Evolutionary conservation across 768 basidiomycete genomes (phyloP).

Genomic region (Trichaptum fuscoviolaceum): DNA sequence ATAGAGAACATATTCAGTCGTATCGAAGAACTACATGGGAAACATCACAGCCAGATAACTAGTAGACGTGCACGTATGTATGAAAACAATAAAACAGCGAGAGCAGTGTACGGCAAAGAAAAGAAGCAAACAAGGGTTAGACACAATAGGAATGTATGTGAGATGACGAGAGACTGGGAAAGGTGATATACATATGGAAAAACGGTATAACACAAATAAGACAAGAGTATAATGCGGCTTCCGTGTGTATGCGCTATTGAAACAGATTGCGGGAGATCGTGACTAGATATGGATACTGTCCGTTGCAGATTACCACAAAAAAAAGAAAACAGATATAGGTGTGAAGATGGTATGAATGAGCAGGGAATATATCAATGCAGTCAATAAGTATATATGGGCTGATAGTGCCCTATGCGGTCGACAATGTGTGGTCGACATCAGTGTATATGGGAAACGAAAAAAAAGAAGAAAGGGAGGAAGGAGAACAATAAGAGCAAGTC

Average conservation of each 20-base stretch:
- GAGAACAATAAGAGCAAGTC: too few relatives aligned
- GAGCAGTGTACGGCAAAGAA: not conserved
- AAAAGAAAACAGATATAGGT: not conserved
- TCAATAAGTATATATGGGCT: not conserved
- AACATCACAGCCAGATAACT: not conserved
- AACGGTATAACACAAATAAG: not conserved
- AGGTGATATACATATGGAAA: not conserved
- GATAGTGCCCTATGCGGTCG: not conserved
- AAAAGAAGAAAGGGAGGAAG: not conserved
- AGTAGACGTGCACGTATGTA: not conserved
- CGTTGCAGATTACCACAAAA: not conserved
- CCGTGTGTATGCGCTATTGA: constrained; percentile 1
- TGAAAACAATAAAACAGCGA: not conserved
- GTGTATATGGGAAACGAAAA: not conserved
- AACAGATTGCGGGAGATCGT: not conserved
- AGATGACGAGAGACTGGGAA: not conserved
- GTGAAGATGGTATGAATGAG: not conserved
- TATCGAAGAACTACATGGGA: not conserved
- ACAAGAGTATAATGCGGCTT: not conserved
- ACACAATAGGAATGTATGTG: too few relatives aligned
- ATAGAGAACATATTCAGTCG: not conserved
- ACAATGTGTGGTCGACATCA: not conserved
- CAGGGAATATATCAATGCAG: not conserved
- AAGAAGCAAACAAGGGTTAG: too few relatives aligned
- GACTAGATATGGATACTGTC: not conserved